These are phyloP conservation scores for Gonium pectorale DNA, from an alignment of 139 green algal genomes.

Conservation along the genomic window DNA sequence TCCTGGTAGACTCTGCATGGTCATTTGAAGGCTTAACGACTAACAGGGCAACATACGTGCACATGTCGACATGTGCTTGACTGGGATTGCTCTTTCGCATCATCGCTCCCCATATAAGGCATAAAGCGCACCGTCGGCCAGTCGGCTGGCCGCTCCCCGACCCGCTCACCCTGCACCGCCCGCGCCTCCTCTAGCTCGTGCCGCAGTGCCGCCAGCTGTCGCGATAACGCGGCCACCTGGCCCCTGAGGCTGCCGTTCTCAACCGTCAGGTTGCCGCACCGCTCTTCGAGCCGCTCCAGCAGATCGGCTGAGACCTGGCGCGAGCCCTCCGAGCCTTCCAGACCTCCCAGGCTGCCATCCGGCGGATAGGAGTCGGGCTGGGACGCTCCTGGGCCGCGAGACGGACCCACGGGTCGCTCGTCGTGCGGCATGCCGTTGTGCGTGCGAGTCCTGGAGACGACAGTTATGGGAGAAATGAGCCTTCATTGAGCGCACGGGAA, in stretches of 20 bases:
- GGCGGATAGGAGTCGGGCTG: background rate
- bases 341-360: too few species aligned
- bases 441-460: background rate
- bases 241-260: slow-evolving; percentile 8
- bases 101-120: too few species aligned
- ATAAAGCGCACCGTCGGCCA: too few species aligned
- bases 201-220: background rate
- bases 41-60: too few species aligned
- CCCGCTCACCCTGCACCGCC: background rate
- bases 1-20: too few species aligned
- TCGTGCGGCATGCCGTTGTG: background rate
- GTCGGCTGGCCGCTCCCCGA: too few species aligned
- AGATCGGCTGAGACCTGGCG: slow-evolving; percentile 17
- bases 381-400: background rate
- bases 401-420: slow-evolving; percentile 21
- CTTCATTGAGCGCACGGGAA: too few species aligned
- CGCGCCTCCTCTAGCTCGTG: slow-evolving; percentile 7
- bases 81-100: too few species aligned
- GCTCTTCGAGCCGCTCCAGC: slow-evolving; percentile 42
- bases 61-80: too few species aligned
- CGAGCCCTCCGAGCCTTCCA: background rate
- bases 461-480: background rate
- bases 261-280: slow-evolving; percentile 21
- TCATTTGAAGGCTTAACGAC: too few species aligned
- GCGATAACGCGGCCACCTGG: slow-evolving; percentile 16